These are phyloP conservation scores for Candida pseudoviswanathii DNA, from an alignment of 1,139 yeast species.

Conservation along the genomic window DNA sequence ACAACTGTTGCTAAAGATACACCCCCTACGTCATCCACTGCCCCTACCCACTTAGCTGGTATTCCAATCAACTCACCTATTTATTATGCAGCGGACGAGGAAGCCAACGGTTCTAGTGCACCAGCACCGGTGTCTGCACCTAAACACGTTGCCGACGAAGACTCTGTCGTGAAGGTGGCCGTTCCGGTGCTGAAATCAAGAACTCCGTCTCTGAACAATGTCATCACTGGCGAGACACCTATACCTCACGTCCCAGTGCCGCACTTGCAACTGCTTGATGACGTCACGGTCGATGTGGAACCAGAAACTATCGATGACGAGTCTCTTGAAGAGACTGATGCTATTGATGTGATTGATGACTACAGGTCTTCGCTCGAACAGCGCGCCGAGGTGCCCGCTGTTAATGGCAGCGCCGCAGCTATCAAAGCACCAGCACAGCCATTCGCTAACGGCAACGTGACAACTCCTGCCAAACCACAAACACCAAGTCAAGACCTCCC, in stretches of 20 bases:
- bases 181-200: not conserved
- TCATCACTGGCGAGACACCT: not conserved
- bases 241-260: not conserved
- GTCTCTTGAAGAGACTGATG: not conserved
- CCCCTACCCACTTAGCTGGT: not conserved
- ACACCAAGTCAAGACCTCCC: not conserved
- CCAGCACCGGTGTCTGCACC: too few species aligned
- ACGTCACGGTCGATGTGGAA: not conserved
- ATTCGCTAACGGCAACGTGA: not conserved
- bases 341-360: not conserved
- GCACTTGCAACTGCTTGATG: not conserved
- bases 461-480: not conserved
- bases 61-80: not conserved
- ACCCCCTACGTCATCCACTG: not conserved
- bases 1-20: not conserved
- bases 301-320: not conserved
- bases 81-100: not conserved
- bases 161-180: not conserved
- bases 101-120: not conserved
- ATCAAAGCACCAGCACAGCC: not conserved
- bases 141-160: too few species aligned
- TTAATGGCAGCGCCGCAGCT: not conserved
- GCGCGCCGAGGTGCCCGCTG: too few species aligned
- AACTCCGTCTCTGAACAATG: too few species aligned
- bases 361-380: not conserved